Base-by-base conservation (phyloP, 257 asterid genomes). In the Ballota nigra region DNA sequence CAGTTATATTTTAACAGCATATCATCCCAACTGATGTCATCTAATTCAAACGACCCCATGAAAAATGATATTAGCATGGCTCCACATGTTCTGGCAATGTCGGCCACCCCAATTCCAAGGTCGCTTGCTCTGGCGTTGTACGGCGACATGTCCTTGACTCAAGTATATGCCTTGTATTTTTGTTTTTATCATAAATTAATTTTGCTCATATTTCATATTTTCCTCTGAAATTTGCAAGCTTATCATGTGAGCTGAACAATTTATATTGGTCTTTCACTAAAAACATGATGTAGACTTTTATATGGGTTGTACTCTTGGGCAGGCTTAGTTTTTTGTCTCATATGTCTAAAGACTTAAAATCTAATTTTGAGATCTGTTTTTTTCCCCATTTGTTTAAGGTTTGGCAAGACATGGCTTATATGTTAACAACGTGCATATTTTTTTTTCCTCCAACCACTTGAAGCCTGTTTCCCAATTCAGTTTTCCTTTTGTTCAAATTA, bases 21-120 rank as follows among this genome's bases (percentile, higher is more conserved):
- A 70, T 68, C 77, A 68, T 82, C 96, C 73, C 90, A 85, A 71
- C 73, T 83, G 76, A 72, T 64, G 28, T 69, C 88, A 26, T 77
- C 79, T 47, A 72, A 71, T 72, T 65, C 87, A 60, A 83, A 73
- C 28, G 92, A 79, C 38, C 53, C 85, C 63, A 22, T 57, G 57
- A 81, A 85, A 63, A 77, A 76, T 69, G 83, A 75, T 56, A 73
- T 73, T 3, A 22, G 72, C 71, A 91, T 94, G 97, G 97, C 93
- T 69, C 99, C 99, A 24, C 99, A 94, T 78, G 92, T 94, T 75
- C 88, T 94, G 60, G 96, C 99, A 68, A 84, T 94, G 96, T 91
- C 99, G 29, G 99, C 99, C 75, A 94, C 99, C 51, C 99, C 99
- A 59, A 94, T 94, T 65, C 99, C 99, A 36, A 91, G 99, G 80